Percentiles rank a stretch among this genome's conserved stretches.
Conservation (phyloP, 495 filamentous ascomycete genomes). For the Aspergillus cristatus region DNA sequence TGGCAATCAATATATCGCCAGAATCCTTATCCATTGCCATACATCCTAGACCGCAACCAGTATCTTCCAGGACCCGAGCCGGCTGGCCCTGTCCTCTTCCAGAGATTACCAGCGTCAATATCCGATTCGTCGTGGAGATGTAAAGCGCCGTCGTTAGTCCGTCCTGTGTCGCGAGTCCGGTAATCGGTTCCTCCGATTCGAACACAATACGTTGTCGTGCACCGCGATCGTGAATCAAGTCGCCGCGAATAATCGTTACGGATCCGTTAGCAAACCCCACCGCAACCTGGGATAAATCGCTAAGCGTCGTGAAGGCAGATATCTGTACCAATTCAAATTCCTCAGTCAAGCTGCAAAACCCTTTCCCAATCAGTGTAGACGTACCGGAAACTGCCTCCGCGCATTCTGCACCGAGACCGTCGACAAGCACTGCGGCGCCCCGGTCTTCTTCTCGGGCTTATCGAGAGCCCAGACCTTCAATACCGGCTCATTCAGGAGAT, state of each 20-base stretch:
- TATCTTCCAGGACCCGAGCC: conserved; percentile 76
- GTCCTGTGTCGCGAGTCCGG: conserved; percentile 58
- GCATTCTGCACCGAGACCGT: conserved; percentile 83
- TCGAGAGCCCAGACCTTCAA: conserved; percentile 96
- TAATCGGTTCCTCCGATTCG: conserved; percentile 94
- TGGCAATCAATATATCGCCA: conserved; percentile 77
- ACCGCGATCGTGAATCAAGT: conserved; percentile 92
- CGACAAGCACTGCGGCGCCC: conserved; percentile 74
- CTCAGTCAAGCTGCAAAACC: too few relatives aligned
- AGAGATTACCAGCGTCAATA: conserved; percentile 75
- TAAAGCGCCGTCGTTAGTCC: conserved; percentile 68
- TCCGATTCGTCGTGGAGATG: conserved; percentile 83
- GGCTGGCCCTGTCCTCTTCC: conserved; percentile 85
- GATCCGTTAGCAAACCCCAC: conserved; percentile 94
- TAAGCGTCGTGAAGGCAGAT: conserved; percentile 77
- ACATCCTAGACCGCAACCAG: conserved; percentile 81
- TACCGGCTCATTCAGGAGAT: conserved; percentile 74
- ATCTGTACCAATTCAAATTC: conserved; percentile 43
- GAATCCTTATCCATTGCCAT: conserved; percentile 77
- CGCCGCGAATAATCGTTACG: conserved; percentile 86
- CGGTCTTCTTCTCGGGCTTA: conserved; percentile 89
- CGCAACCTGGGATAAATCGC: conserved; percentile 82
- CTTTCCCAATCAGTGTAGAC: conserved; percentile 1
- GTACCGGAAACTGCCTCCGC: conserved; percentile 80
- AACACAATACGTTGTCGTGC: conserved; percentile 92